phyloP scores from a whole-genome alignment of 768 basidiomycete genomes.

The Mrakia gelida region DNA sequence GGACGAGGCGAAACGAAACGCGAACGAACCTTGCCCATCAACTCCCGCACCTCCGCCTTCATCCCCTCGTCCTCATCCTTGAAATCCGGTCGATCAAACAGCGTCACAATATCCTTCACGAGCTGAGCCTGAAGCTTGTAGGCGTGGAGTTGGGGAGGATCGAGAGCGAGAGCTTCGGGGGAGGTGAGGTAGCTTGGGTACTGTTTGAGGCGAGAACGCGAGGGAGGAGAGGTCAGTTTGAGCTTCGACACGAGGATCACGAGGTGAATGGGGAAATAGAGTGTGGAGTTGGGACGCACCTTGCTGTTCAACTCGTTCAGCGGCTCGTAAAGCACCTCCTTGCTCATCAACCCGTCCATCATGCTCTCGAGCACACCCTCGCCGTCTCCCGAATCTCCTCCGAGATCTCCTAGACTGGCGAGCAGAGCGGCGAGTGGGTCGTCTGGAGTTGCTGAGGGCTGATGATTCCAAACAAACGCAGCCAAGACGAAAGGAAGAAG shows the following conservation, averaged over 20 bases:
- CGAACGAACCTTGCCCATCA: conserved; percentile 67
- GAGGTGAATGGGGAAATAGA: too few species aligned
- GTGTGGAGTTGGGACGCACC: too few species aligned
- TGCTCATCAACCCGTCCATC: conserved; percentile 75
- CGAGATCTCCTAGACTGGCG: conserved; percentile 36
- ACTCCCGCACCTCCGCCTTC: conserved; percentile 55
- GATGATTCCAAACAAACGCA: too few species aligned
- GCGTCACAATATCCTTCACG: conserved; percentile 57
- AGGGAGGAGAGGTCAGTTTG: not conserved
- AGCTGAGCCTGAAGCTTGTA: conserved; percentile 60
- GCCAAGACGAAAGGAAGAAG: not conserved
- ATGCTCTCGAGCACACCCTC: conserved; percentile 65
- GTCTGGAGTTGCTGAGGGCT: conserved; percentile 33
- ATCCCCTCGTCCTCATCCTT: conserved; percentile 50
- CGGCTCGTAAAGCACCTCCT: conserved; percentile 80
- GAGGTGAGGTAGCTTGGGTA: conserved; percentile 70
- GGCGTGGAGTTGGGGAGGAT: conserved; percentile 58
- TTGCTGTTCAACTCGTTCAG: conserved; percentile 71
- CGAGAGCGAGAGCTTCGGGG: conserved; percentile 52
- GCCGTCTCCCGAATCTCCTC: conserved; percentile 43
- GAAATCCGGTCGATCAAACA: conserved; percentile 63
- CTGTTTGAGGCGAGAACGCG: conserved; percentile 44
- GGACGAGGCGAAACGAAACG: not conserved
- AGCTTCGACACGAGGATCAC: too few species aligned
- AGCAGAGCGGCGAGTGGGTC: conserved; percentile 41